Percentiles rank a stretch among this genome's conserved stretches.
phyloP scores from a whole-genome alignment of 2,329 filamentous ascomycete species.

The Botryotinia globosa region DNA sequence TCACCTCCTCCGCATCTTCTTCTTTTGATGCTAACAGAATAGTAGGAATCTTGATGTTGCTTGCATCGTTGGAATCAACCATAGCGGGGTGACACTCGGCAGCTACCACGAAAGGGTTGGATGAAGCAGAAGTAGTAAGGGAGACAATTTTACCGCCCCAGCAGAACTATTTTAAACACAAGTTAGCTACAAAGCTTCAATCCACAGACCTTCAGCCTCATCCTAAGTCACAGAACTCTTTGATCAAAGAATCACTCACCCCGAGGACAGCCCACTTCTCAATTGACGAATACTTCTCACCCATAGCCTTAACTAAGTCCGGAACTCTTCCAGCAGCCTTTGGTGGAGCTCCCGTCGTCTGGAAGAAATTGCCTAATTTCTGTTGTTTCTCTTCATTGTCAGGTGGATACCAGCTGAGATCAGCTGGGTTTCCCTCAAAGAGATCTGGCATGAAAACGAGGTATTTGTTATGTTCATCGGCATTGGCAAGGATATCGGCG shows the following conservation, averaged over 20 bases:
- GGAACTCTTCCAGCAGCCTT: conserved; percentile 49
- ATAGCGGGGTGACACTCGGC: conserved; percentile 59
- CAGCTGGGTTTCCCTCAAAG: conserved; percentile 62
- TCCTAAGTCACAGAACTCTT: neutral
- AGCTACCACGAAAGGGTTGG: conserved; percentile 50
- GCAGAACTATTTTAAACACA: conserved; percentile 31
- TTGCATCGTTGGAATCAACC: conserved; percentile 61
- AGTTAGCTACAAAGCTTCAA: neutral
- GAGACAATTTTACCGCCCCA: conserved; percentile 39
- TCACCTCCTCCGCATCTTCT: conserved; percentile 49
- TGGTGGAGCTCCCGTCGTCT: conserved; percentile 33
- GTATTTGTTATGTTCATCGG: conserved; percentile 61
- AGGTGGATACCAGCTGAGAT: conserved; percentile 56
- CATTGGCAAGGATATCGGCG: conserved; percentile 61
- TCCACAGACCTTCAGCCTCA: neutral
- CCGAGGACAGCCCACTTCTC: conserved; percentile 43
- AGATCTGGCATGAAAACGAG: conserved; percentile 89
- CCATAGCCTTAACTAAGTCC: conserved; percentile 47
- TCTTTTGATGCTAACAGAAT: conserved; percentile 64
- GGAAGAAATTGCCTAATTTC: conserved; percentile 57
- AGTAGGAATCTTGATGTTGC: conserved; percentile 58
- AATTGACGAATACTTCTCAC: conserved; percentile 52
- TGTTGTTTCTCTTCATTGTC: conserved; percentile 60
- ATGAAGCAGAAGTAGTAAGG: conserved; percentile 24
- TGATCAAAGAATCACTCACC: conserved; percentile 17